Evolutionary conservation across 768 basidiomycete species (phyloP).

Genomic region (Ramaria rubella): DNA sequence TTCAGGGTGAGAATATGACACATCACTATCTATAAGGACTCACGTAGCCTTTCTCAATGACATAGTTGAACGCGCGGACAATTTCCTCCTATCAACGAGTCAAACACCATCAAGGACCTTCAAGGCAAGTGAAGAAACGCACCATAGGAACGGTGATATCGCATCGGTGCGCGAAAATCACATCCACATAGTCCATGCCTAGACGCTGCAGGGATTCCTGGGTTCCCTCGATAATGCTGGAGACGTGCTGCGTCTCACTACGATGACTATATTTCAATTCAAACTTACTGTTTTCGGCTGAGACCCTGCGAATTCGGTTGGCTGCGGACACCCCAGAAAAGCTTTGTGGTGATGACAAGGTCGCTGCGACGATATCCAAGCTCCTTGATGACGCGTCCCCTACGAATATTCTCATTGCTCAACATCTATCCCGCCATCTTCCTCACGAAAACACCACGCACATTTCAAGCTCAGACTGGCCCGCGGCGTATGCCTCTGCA

Average conservation of each 20-base stretch:
- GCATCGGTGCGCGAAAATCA: constrained; percentile 64
- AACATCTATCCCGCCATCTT: neutral
- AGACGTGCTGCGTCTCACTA: neutral
- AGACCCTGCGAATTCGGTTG: constrained; percentile 46
- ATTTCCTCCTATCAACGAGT: constrained; percentile 49
- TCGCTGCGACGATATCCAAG: constrained; percentile 59
- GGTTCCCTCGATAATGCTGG: constrained; percentile 68
- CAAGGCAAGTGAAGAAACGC: constrained; percentile 9
- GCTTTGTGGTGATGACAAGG: constrained; percentile 71
- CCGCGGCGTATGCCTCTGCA: constrained; percentile 57
- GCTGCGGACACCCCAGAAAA: constrained; percentile 64
- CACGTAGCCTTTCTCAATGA: constrained; percentile 69
- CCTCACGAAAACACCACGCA: constrained; percentile 23
- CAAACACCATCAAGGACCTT: neutral
- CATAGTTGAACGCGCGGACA: constrained; percentile 74
- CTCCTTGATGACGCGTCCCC: constrained; percentile 38
- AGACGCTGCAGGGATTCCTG: constrained; percentile 61
- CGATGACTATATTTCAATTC: neutral
- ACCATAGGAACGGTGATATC: constrained; percentile 49
- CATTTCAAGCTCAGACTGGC: constrained; percentile 73
- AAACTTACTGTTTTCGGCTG: constrained; percentile 24
- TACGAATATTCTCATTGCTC: neutral
- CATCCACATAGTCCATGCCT: constrained; percentile 68
- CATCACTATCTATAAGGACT: neutral
- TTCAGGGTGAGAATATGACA: neutral